phyloP scores from a whole-genome alignment of 768 basidiomycete species.

The Termitomyces sp. region DNA sequence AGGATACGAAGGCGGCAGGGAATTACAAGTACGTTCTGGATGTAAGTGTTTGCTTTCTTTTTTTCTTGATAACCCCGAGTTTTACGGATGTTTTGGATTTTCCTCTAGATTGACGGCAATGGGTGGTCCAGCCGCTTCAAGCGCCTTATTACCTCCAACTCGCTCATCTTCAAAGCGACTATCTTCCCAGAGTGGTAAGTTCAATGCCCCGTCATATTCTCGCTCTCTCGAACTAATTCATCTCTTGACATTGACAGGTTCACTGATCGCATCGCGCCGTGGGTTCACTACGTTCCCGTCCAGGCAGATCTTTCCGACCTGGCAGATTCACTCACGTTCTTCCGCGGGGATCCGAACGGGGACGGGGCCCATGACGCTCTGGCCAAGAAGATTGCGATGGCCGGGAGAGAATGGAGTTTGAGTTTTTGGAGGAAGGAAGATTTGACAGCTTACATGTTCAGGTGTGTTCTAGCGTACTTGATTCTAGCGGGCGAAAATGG shows the following conservation, averaged over 20 bases:
- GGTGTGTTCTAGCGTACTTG: constrained; percentile 31
- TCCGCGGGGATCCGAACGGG: constrained; percentile 56
- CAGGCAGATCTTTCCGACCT: constrained; percentile 63
- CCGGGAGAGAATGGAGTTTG: constrained; percentile 57
- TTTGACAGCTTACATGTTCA: constrained; percentile 55
- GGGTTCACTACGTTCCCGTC: constrained; percentile 75
- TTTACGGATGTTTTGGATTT: neutral
- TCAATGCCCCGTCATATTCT: too few species aligned
- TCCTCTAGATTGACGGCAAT: constrained; percentile 48
- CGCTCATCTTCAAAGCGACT: constrained; percentile 62
- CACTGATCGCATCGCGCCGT: constrained; percentile 52
- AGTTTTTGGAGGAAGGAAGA: constrained; percentile 62
- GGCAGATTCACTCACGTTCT: constrained; percentile 71
- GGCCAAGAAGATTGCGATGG: constrained; percentile 53
- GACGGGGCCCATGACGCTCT: constrained; percentile 56
- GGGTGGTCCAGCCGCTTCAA: constrained; percentile 68
- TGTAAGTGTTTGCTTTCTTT: constrained; percentile 32
- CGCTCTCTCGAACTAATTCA: neutral
- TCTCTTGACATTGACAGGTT: constrained; percentile 46
- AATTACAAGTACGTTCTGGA: constrained; percentile 62
- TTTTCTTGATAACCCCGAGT: neutral
- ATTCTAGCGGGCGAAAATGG: too few species aligned
- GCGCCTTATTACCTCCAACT: constrained; percentile 55
- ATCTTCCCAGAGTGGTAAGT: constrained; percentile 65
- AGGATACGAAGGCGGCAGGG: constrained; percentile 41